Evolutionary conservation across 768 basidiomycete species (phyloP).

Genomic region (Tulasnella calospora): DNA sequence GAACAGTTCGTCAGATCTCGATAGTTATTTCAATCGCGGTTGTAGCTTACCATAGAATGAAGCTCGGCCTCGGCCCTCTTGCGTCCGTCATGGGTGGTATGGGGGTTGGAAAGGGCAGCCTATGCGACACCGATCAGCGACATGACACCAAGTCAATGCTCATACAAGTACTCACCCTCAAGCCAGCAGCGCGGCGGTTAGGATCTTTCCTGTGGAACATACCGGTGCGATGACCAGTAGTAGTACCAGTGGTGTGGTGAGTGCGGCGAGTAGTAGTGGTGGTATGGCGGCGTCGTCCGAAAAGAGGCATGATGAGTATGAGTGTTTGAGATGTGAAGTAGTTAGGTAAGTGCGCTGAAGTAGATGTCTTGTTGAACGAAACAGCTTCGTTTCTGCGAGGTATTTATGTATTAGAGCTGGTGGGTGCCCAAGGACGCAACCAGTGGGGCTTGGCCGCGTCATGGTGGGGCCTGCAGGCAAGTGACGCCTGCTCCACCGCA

Average conservation of each 20-base stretch:
- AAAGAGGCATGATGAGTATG: neutral
- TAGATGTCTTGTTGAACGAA: neutral
- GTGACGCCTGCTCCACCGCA: neutral
- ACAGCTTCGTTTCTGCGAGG: neutral
- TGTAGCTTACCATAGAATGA: slow-evolving; percentile 38
- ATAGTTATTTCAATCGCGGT: neutral
- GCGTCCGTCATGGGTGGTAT: slow-evolving; percentile 45
- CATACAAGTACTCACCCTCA: neutral
- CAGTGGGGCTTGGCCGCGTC: neutral
- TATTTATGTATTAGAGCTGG: neutral
- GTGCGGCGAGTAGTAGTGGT: slow-evolving; percentile 1
- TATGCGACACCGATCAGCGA: slow-evolving; percentile 23
- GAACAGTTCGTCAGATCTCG: slow-evolving; percentile 12
- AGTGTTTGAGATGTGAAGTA: neutral
- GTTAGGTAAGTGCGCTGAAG: neutral
- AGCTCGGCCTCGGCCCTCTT: slow-evolving; percentile 47
- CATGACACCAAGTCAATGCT: neutral
- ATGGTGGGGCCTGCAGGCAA: neutral
- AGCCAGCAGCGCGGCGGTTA: slow-evolving; percentile 14
- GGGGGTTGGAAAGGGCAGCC: slow-evolving; percentile 50
- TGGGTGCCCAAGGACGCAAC: neutral
- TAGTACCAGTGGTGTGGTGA: neutral
- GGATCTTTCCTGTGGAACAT: slow-evolving; percentile 12
- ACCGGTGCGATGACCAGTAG: neutral
- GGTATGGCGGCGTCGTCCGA: neutral